Evolutionary conservation across 2,329 filamentous ascomycete species (phyloP).

Genomic region (Fusarium sp.): DNA sequence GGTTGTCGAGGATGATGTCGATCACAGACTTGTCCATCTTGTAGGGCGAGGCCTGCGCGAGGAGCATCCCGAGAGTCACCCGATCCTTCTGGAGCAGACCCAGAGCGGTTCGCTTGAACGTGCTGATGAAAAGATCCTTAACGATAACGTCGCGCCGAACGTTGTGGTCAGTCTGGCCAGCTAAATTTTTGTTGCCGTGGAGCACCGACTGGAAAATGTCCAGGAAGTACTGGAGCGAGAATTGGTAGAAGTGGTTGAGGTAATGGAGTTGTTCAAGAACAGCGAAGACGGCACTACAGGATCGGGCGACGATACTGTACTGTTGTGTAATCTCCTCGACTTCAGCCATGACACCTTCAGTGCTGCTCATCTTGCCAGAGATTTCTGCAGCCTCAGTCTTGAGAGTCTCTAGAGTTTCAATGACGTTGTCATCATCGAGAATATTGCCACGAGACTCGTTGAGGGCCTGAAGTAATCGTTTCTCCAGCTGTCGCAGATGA

Average conservation of each 20-base stretch:
- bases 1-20: slow-evolving; percentile 85
- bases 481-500: slow-evolving; percentile 95
- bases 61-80: slow-evolving; percentile 92
- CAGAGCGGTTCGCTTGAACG: slow-evolving; percentile 93
- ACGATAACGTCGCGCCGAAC: slow-evolving; percentile 89
- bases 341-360: slow-evolving; percentile 97
- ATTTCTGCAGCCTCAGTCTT: slow-evolving; percentile 99
- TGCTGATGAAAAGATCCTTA: slow-evolving; percentile 88
- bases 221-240: slow-evolving; percentile 97
- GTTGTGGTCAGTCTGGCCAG: slow-evolving; percentile 78
- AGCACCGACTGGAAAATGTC: slow-evolving; percentile 97
- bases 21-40: slow-evolving; percentile 92
- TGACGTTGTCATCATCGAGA: slow-evolving; percentile 97
- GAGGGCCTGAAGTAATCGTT: slow-evolving; percentile 90
- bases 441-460: slow-evolving; percentile 99
- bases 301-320: slow-evolving; percentile 92
- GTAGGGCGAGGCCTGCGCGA: slow-evolving; percentile 96
- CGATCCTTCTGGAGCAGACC: slow-evolving; percentile 93
- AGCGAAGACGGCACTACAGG: slow-evolving; percentile 97
- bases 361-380: slow-evolving; percentile 94
- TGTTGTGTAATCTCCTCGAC: slow-evolving; percentile 95
- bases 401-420: slow-evolving; percentile 95
- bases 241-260: slow-evolving; percentile 99
- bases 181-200: slow-evolving; percentile 79
- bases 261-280: slow-evolving; percentile 97